Base-by-base conservation (phyloP, 225 moss, liverwort and hornwort species). In the Marchantia polymorpha region DNA sequence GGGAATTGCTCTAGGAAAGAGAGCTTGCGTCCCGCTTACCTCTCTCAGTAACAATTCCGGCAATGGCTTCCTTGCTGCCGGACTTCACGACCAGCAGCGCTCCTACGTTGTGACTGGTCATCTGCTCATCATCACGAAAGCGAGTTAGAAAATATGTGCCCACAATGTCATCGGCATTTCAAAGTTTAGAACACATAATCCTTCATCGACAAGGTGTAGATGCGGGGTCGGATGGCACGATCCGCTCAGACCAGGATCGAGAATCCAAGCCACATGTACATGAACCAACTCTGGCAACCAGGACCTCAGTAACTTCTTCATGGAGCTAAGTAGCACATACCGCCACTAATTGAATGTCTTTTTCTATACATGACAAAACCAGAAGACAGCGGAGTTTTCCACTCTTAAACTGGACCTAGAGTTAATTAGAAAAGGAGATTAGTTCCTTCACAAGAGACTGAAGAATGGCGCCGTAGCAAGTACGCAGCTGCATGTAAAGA, bases 21-120 rank as follows among this genome's bases (percentile, higher is more conserved):
- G 29, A 71, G 19, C 26, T 27, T 11, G 52, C 0, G 52, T 7
- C 16, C 30, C 27, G 39, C 47, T 39, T 79, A 96, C 96, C 96
- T 91, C 97, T 91, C 87, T 97, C 94, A 48, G 97, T 94, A 31
- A 97, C 93, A 75, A 97, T 97, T 82, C 97, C 97, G 58, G 97
- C 94, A 54, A 97, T 93, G 55, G 82, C 83, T 60, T 81, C 83
- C 49, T 78, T 80, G 30, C 76, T 75, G 49, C 94, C 97, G 22
- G 93, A 72, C 81, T 93, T 93, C 85, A 97, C 91, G 89, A 97
- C 94, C 82, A 97, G 77, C 84, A 94, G 80, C 68, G 97, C 97
- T 76, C 97, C 97, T 76, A 97, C 97, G 83, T 97, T 97, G 85
- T 90, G 87, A 19, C 92, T 88, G 49, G 97, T 97, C 97, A 97